Conservation (phyloP, 2,329 filamentous ascomycete genomes). For the Xylariaceae sp. region DNA sequence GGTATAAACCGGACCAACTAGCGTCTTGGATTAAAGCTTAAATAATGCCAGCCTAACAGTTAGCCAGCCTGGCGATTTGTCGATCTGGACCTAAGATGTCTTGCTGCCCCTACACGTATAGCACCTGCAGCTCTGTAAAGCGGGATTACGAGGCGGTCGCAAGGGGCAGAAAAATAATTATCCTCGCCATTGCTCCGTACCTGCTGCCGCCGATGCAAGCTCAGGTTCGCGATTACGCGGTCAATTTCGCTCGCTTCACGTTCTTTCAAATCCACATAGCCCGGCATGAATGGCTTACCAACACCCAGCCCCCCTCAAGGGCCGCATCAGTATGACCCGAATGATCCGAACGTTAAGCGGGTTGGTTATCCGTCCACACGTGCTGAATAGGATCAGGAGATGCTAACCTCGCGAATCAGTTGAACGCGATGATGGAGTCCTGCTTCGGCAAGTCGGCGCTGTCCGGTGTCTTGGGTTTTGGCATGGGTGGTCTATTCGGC, state of each 20-base stretch:
- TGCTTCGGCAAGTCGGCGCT: conserved; percentile 88
- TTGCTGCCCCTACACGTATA: not conserved
- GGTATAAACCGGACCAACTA: no score
- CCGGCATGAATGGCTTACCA: conserved; percentile 35
- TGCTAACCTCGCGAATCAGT: conserved; percentile 49
- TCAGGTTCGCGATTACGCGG: not conserved
- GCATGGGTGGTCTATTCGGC: conserved; percentile 89
- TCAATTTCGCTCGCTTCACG: not conserved
- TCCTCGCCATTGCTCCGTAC: conserved; percentile 13
- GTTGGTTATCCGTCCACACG: conserved; percentile 37
- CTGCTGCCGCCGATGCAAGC: conserved; percentile 6
- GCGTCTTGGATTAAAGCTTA: no score
- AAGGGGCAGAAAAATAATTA: conserved; percentile 31
- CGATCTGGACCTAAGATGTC: not conserved
- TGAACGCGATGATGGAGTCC: conserved; percentile 86
- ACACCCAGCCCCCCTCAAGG: conserved; percentile 27
- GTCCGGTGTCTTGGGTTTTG: conserved; percentile 91
- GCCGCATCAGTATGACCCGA: conserved; percentile 36
- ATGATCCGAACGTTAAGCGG: conserved; percentile 57
- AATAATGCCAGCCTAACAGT: no score
- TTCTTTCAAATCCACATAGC: conserved; percentile 1
- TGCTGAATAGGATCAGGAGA: not conserved
- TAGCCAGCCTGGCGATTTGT: no score
- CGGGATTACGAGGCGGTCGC: conserved; percentile 23
- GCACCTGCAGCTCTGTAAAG: not conserved